phyloP scores from a whole-genome alignment of 306 rosid genomes.

The Mimosa pudica region DNA sequence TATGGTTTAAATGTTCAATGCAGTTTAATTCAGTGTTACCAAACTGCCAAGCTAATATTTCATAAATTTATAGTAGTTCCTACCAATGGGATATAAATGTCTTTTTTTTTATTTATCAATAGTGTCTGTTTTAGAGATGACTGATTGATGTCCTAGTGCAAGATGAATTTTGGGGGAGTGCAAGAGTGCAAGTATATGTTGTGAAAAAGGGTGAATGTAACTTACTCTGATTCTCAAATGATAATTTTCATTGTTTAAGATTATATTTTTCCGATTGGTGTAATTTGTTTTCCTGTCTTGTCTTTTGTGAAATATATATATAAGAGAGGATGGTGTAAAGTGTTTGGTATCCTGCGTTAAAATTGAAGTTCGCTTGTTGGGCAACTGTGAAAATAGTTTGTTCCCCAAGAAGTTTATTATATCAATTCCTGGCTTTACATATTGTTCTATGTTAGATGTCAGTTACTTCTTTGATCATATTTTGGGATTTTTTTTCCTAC shows the following conservation, averaged over 20 bases:
- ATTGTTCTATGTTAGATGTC: constrained; percentile 15
- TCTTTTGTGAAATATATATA: neutral
- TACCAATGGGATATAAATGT: neutral
- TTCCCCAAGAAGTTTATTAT: neutral
- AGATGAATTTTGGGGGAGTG: neutral
- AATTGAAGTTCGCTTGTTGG: neutral
- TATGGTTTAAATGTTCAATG: neutral
- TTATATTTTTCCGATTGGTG: neutral
- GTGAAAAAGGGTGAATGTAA: neutral
- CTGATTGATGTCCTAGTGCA: neutral
- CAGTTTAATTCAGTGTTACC: neutral
- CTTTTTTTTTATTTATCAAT: too few species aligned
- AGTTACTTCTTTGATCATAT: constrained; percentile 8
- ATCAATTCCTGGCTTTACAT: neutral
- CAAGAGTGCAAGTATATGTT: neutral
- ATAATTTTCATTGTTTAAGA: neutral
- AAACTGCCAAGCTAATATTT: neutral
- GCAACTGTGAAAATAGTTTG: neutral
- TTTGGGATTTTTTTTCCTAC: neutral
- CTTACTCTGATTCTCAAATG: constrained; percentile 1
- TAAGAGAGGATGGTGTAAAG: neutral
- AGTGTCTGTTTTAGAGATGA: neutral
- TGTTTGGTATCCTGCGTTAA: neutral
- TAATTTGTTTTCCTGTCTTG: neutral
- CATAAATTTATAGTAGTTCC: neutral